A percentile compares a stretch with the other conserved stretches of the same genome.
Conservation (phyloP, 2,329 filamentous ascomycete genomes). For the Pseudocercospora cruenta region DNA sequence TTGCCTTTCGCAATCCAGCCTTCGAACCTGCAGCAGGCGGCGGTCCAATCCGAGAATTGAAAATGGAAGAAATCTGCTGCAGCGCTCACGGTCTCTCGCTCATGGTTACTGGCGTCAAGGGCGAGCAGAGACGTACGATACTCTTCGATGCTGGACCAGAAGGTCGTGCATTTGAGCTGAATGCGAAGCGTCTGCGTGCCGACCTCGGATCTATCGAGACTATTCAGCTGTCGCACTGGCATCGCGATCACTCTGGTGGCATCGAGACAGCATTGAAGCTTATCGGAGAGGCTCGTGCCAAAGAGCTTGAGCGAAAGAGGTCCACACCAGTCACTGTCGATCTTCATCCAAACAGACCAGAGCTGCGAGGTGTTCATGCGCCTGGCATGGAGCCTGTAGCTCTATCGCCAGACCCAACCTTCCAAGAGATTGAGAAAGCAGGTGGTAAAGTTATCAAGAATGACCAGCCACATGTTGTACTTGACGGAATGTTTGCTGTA, state of each 20-base stretch:
- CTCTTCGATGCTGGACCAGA: slow-evolving; percentile 37
- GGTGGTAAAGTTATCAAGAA: slow-evolving; percentile 31
- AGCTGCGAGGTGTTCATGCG: slow-evolving; percentile 28
- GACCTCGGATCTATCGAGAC: slow-evolving; percentile 28
- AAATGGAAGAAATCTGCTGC: slow-evolving; percentile 37
- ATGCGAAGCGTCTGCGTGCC: slow-evolving; percentile 30
- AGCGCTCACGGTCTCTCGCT: slow-evolving; percentile 35
- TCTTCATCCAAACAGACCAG: slow-evolving; percentile 32
- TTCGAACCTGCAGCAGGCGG: slow-evolving; percentile 14
- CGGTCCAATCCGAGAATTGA: slow-evolving; percentile 24
- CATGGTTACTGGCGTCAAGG: slow-evolving; percentile 32
- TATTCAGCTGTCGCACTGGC: slow-evolving; percentile 35
- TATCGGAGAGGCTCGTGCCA: slow-evolving; percentile 26
- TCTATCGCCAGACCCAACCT: slow-evolving; percentile 33
- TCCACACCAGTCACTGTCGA: slow-evolving; percentile 27
- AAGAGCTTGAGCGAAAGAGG: background rate
- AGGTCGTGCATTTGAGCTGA: slow-evolving; percentile 31
- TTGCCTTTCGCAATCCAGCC: slow-evolving; percentile 21
- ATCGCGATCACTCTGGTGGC: slow-evolving; percentile 35
- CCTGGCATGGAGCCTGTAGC: slow-evolving; percentile 25
- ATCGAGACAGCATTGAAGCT: slow-evolving; percentile 32
- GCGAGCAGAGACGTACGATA: slow-evolving; percentile 27
- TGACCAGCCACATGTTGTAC: slow-evolving; percentile 29
- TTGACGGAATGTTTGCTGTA: slow-evolving; percentile 29
- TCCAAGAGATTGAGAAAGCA: slow-evolving; percentile 31